Conservation (phyloP, 179 eudicot genomes). For the Corrigiola litoralis region DNA sequence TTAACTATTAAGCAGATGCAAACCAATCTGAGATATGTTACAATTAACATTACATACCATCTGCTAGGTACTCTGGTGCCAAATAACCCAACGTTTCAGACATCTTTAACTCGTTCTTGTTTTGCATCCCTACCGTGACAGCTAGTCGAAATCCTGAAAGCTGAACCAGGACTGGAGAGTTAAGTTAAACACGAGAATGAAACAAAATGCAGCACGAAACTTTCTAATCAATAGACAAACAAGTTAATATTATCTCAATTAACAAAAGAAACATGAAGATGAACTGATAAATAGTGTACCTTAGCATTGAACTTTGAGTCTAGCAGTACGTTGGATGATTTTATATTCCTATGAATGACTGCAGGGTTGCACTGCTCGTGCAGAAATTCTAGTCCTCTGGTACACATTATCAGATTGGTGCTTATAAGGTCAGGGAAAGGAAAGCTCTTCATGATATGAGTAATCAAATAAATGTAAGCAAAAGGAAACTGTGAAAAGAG, state of each 20-base stretch:
- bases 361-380: slow-evolving; percentile 84
- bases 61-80: slow-evolving; percentile 80
- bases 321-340: slow-evolving; percentile 72
- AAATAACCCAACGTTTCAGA: slow-evolving; percentile 64
- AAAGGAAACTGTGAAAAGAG: not conserved
- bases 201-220: not conserved
- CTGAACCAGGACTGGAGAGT: slow-evolving; percentile 31
- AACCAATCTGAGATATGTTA: not conserved
- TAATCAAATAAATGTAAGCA: not conserved
- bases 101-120: slow-evolving; percentile 50
- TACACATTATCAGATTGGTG: not conserved
- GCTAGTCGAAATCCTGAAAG: slow-evolving; percentile 77
- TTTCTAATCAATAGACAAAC: not conserved
- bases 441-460: not conserved
- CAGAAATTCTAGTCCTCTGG: slow-evolving; percentile 81
- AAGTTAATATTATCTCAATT: not conserved
- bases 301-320: slow-evolving; percentile 83
- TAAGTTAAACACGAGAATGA: not conserved
- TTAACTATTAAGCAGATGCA: no score
- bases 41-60: slow-evolving; percentile 50
- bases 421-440: not conserved
- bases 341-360: slow-evolving; percentile 77
- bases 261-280: not conserved
- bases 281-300: slow-evolving; percentile 34
- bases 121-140: slow-evolving; percentile 41